Base-by-base conservation (phyloP, 352 stramenopile genomes). In the Globisporangium parvum region DNA sequence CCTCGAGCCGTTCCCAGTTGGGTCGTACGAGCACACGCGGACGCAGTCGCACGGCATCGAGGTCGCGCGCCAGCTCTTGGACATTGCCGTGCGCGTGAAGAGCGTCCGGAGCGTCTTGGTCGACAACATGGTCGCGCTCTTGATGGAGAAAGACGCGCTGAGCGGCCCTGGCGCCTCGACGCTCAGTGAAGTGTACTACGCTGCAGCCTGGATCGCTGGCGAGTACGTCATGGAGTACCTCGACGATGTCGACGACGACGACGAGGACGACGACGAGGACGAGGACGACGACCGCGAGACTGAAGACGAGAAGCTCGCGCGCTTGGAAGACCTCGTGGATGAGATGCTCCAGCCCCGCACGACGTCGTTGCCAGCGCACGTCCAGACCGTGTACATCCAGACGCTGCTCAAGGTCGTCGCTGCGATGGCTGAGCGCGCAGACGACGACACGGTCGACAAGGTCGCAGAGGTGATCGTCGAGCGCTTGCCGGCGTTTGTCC, bases 11-110 rank as follows among this genome's bases (percentile, higher is more conserved):
- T 51, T 37, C 14, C 15, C 24, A 35, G 47, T 61, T 15, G 62
- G 66, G 14, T 57, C 42, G 5, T 59, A 70, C 41, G 65, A 79
- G 17, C 60, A 73, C 23, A 62, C 54, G 26, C 56, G 57, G 10
- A 73, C 66, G 45, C 64, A 59, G 8, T 88, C 71, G 11, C 80
- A 92, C 60, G 82, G 85, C 17, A 74, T 92, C 18, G 79, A 97
- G 24, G 86, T 99, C 33, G 84, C 93, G 11, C 79, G 85, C 6
- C 96, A 99, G 71, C 88, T 99, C 47, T 85, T 98, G 21, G 96
- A 99, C 66, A 96, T 99, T 54, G 85, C 93, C 0, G 86, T 99
- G 55, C 90, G 97, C 44, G 97, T 99, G 4, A 93, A 98, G 64
- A 95, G 86, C 40, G 94, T 99, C 20, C 90, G 97, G 51, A 82